Conservation (phyloP, 2,329 filamentous ascomycete species). For the Lachnellula cervina region DNA sequence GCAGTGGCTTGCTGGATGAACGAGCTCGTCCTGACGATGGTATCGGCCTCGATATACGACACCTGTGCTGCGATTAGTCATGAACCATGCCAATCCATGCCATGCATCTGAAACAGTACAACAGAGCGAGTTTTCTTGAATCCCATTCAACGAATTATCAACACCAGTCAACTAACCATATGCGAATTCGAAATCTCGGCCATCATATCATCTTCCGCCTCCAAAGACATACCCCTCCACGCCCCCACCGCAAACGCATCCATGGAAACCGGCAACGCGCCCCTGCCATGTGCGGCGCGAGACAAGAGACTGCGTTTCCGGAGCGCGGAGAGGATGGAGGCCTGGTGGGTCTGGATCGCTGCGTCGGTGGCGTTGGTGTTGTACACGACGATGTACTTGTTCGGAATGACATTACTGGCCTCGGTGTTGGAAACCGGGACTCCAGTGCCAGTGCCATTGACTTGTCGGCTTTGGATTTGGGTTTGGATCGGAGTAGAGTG, state of each 20-base stretch:
- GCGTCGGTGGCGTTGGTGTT: slow-evolving; percentile 47
- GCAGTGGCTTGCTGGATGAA: slow-evolving; percentile 49
- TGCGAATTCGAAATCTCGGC: slow-evolving; percentile 43
- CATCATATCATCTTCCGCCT: slow-evolving; percentile 47
- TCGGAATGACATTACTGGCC: slow-evolving; percentile 45
- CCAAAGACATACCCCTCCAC: slow-evolving; percentile 51
- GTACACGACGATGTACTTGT: slow-evolving; percentile 61
- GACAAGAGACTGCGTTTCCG: slow-evolving; percentile 53
- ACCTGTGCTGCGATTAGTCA: no score
- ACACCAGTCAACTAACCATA: slow-evolving; percentile 7
- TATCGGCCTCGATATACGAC: slow-evolving; percentile 50
- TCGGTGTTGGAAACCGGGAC: slow-evolving; percentile 47
- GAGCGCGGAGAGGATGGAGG: slow-evolving; percentile 43
- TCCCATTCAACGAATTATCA: background rate
- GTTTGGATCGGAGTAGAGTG: background rate
- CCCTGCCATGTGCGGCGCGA: slow-evolving; percentile 43
- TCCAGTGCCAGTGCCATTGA: slow-evolving; percentile 29
- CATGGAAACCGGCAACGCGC: slow-evolving; percentile 42
- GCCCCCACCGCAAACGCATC: slow-evolving; percentile 42
- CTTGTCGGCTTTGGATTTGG: background rate
- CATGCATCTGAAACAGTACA: no score
- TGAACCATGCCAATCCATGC: no score
- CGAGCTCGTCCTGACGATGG: slow-evolving; percentile 40
- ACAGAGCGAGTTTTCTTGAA: no score
- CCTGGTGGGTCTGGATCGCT: slow-evolving; percentile 45